Base-by-base conservation (phyloP, 1,139 yeast species). In the Saccharomyces hybrid region DNA sequence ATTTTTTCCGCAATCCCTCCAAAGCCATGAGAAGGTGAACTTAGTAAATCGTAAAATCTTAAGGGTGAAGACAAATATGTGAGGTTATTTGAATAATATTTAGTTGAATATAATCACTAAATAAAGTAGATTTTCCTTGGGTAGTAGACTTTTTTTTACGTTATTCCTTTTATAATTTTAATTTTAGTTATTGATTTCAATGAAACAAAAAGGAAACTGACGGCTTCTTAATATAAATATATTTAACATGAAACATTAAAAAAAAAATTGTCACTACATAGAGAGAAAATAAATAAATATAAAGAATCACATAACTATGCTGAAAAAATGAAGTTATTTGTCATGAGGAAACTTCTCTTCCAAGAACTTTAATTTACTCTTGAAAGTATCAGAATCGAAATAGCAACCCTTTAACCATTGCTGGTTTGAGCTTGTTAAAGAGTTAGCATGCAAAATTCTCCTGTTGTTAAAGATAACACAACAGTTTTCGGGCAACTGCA, bases 321-420 rank as follows among this genome's bases (percentile, higher is more conserved):
- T 49, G 38, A 5, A 13, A 16, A 14, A n/a, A 48, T 48, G 23
- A 34, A 30, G 11, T 31, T 31, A 31, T 26, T 28, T 9, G 32
- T 51, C 44, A 16, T 38, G 25, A 38, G 44, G 44, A 54, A 55
- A 60, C 47, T 56, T 54, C 47, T 61, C 64, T 48, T 63, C 66
- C 48, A 65, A 54, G 23, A 72, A 71, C 63, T 88, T 75, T 51
- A 84, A 68, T 59, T 76, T 82, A n/a, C 91, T 85, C 60, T 83
- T 74, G 66, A 78, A 85, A 38, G 89, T 77, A 63, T 87, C 95
- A 11, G 83, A 82, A 65, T 87, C 95, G 20, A 86, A 73, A 65
- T 87, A 88, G 47, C 89, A 81, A 1, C 95, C 95, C 78, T 86
- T 84, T 55, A 88, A 73, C 88, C 91, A 85, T 41, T 73, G 72